Percentiles rank a stretch among this genome's conserved stretches.
Evolutionary conservation across 78 protist genomes (phyloP).

Genomic region (Dictyostelium capitatum): DNA sequence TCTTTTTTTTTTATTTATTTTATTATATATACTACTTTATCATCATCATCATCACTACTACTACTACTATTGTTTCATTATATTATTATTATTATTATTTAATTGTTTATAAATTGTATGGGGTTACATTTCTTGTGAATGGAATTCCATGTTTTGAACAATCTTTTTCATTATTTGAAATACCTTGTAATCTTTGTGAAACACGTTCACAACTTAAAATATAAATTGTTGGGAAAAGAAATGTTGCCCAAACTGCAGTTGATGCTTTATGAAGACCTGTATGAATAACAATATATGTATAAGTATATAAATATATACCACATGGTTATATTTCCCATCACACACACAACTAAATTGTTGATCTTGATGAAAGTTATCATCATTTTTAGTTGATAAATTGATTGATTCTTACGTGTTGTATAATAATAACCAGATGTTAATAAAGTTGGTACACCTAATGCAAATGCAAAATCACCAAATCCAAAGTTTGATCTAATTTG

Average conservation of each 20-base stretch:
- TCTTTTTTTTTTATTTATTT: no score
- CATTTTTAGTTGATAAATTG: no score
- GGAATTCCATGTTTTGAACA: conserved; percentile 22
- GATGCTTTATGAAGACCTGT: conserved; percentile 36
- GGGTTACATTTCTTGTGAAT: neutral
- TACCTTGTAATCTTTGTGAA: conserved; percentile 42
- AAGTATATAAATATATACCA: neutral
- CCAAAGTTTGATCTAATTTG: conserved; percentile 23
- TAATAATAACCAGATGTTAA: conserved; percentile 22
- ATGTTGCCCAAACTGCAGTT: conserved; percentile 15
- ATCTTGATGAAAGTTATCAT: no score
- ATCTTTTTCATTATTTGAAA: conserved; percentile 30
- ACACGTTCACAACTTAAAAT: conserved; percentile 1
- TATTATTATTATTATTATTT: no score
- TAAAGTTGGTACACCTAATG: neutral
- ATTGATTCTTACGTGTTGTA: conserved; percentile 22
- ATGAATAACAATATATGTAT: neutral
- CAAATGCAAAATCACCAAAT: conserved; percentile 25
- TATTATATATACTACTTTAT: no score
- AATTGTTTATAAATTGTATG: neutral
- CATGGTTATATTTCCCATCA: no score
- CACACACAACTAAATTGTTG: neutral
- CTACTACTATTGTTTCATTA: no score
- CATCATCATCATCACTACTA: no score
- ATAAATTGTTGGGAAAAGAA: conserved; percentile 33